phyloP scores from a whole-genome alignment of 2,329 filamentous ascomycete genomes.

The Neocatenulostroma microsporum region DNA sequence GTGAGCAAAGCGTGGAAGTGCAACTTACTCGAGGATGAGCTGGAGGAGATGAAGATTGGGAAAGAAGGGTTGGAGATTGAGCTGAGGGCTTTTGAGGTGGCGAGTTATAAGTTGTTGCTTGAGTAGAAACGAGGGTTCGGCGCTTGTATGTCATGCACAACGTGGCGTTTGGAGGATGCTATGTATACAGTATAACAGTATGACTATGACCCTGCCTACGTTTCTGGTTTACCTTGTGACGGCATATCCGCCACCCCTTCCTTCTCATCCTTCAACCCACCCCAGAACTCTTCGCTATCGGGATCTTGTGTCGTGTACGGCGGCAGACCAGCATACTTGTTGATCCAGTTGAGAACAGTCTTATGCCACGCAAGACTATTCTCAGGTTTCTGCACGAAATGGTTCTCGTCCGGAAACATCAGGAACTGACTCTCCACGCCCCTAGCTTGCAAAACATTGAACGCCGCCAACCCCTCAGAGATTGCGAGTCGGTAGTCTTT shows the following conservation, averaged over 20 bases:
- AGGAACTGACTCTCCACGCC: conserved; percentile 70
- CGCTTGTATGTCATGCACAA: neutral
- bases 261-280: conserved; percentile 22
- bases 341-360: conserved; percentile 73
- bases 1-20: conserved; percentile 73
- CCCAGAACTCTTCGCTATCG: conserved; percentile 23
- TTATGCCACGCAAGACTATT: conserved; percentile 87
- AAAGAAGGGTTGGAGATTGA: conserved; percentile 33
- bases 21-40: conserved; percentile 83
- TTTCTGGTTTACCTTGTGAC: conserved; percentile 17
- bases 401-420: conserved; percentile 69
- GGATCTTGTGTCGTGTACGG: conserved; percentile 33
- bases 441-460: conserved; percentile 73
- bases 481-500: conserved; percentile 84
- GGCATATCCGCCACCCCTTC: conserved; percentile 18
- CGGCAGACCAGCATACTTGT: conserved; percentile 49
- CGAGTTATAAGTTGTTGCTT: conserved; percentile 29
- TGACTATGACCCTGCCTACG: conserved; percentile 4
- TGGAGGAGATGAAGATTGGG: conserved; percentile 54
- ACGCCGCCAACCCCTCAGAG: conserved; percentile 73
- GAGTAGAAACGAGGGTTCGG: conserved; percentile 12
- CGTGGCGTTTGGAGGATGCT: neutral
- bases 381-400: conserved; percentile 85
- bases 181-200: neutral
- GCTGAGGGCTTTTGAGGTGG: conserved; percentile 34